Evolutionary conservation across 352 stramenopile genomes (phyloP).

Genomic region (Phytophthora meadii): DNA sequence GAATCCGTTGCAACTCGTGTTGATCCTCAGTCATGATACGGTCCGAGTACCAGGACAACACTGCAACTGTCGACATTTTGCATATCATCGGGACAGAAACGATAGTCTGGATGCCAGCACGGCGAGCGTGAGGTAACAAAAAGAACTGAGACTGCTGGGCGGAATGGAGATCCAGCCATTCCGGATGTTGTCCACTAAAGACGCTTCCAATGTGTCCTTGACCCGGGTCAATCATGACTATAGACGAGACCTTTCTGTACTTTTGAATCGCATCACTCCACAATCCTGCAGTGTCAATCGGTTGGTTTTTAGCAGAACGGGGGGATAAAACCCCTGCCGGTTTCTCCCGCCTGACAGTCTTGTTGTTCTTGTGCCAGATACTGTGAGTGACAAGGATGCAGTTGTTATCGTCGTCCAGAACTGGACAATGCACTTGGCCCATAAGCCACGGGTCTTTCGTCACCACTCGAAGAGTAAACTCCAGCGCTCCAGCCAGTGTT

Average conservation of each 20-base stretch:
- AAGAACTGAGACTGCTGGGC: conserved; percentile 78
- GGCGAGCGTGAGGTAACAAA: conserved; percentile 69
- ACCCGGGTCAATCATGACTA: conserved; percentile 80
- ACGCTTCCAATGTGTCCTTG: conserved; percentile 79
- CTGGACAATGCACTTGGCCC: conserved; percentile 76
- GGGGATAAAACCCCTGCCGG: conserved; percentile 26
- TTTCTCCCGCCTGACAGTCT: conserved; percentile 3
- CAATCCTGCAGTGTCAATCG: conserved; percentile 36
- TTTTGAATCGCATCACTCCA: conserved; percentile 68
- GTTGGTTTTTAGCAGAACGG: conserved; percentile 24
- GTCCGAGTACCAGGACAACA: conserved; percentile 84
- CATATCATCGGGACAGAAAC: conserved; percentile 84
- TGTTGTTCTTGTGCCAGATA: conserved; percentile 70
- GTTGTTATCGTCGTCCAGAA: conserved; percentile 61
- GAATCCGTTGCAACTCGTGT: conserved; percentile 73
- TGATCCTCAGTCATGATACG: conserved; percentile 58
- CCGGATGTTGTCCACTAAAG: conserved; percentile 73
- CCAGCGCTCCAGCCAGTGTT: conserved; percentile 66
- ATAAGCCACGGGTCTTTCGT: conserved; percentile 78
- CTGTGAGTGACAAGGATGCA: conserved; percentile 74
- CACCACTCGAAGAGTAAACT: conserved; percentile 69
- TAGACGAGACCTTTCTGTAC: conserved; percentile 73
- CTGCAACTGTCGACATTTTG: conserved; percentile 82
- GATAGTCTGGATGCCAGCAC: conserved; percentile 67
- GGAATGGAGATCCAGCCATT: conserved; percentile 65